Percentiles rank a stretch among this genome's conserved stretches.
Evolutionary conservation across 768 basidiomycete genomes (phyloP).

Genomic region (Termitomyces sp.): DNA sequence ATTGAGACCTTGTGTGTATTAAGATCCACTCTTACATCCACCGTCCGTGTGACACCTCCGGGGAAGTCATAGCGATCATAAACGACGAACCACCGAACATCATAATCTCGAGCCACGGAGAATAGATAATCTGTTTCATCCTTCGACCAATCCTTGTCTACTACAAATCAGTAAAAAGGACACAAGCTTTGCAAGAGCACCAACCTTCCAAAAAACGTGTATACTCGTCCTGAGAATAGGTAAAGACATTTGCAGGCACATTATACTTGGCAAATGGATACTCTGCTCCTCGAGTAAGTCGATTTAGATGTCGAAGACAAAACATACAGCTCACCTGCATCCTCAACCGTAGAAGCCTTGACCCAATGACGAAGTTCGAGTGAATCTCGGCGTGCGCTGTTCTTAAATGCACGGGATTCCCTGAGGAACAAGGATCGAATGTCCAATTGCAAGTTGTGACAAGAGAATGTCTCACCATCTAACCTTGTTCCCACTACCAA

Average conservation of each 20-base stretch:
- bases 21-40: constrained; percentile 53
- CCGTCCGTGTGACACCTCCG: constrained; percentile 43
- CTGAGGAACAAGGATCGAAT: constrained; percentile 29
- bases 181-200: constrained; percentile 8
- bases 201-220: constrained; percentile 70
- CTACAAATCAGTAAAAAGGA: not conserved
- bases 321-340: constrained; percentile 40
- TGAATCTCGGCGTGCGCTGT: constrained; percentile 60
- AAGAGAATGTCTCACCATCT: constrained; percentile 55
- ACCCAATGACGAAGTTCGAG: constrained; percentile 83
- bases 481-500: constrained; percentile 54
- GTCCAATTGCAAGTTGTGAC: not conserved
- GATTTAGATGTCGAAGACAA: not conserved
- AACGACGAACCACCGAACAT: constrained; percentile 85
- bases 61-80: constrained; percentile 85
- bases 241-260: constrained; percentile 54
- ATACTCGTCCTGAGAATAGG: constrained; percentile 88
- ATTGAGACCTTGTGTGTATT: constrained; percentile 3
- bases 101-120: constrained; percentile 71
- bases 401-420: constrained; percentile 74
- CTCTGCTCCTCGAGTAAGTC: constrained; percentile 35
- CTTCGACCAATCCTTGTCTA: constrained; percentile 84
- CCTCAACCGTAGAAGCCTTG: constrained; percentile 52
- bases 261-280: constrained; percentile 86
- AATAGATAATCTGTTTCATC: constrained; percentile 96